phyloP scores from a whole-genome alignment of 306 rosid genomes.

The Begonia loranthoides region DNA sequence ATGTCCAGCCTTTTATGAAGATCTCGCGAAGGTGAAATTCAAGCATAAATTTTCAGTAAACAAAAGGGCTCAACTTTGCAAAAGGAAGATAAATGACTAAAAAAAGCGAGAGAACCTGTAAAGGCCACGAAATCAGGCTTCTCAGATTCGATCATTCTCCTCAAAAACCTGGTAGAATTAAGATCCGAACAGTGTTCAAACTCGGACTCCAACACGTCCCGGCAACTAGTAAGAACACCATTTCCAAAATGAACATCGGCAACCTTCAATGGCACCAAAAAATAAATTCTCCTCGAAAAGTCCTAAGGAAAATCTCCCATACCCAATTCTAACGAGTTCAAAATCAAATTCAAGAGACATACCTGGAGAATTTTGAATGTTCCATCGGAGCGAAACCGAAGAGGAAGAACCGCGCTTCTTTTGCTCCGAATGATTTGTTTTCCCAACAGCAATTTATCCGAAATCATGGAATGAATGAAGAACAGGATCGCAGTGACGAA shows the following conservation, averaged over 20 bases:
- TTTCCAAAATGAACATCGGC: conserved; percentile 90
- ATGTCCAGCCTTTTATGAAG: too few relatives aligned
- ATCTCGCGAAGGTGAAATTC: too few relatives aligned
- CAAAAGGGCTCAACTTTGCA: too few relatives aligned
- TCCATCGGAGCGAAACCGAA: conserved; percentile 68
- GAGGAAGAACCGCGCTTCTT: conserved; percentile 50
- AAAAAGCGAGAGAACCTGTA: conserved; percentile 28
- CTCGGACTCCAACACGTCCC: conserved; percentile 56
- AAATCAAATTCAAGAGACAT: background rate
- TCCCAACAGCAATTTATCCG: conserved; percentile 21
- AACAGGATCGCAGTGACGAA: conserved; percentile 16
- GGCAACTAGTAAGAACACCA: conserved; percentile 51
- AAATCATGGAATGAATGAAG: conserved; percentile 20
- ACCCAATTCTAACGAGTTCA: background rate
- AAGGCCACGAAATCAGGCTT: conserved; percentile 82
- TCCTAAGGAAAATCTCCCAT: background rate
- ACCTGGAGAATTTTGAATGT: conserved; percentile 93
- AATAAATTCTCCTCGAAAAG: background rate
- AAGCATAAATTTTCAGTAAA: too few relatives aligned
- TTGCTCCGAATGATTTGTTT: conserved; percentile 29
- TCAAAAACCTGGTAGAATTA: conserved; percentile 55
- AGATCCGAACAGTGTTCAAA: conserved; percentile 67
- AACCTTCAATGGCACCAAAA: conserved; percentile 24
- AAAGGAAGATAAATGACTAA: too few relatives aligned
- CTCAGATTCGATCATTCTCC: conserved; percentile 44